A percentile compares a stretch with the other conserved stretches of the same genome.
Conservation (phyloP, 208 protist species). For the Balamuthia mandrillaris region DNA sequence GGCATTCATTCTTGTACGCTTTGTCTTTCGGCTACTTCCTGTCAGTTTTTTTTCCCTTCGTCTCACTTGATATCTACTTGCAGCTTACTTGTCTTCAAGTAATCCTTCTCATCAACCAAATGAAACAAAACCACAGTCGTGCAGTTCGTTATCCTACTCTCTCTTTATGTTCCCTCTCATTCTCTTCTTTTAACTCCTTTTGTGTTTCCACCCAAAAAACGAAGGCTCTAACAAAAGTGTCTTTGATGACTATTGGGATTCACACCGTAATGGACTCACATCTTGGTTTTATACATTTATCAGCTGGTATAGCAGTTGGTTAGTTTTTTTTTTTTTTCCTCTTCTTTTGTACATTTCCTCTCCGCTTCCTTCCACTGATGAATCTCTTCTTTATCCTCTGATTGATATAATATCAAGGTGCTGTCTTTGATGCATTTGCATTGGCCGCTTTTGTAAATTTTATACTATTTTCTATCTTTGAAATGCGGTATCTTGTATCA, state of each 20-base stretch:
- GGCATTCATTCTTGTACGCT: neutral
- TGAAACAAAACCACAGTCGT: slow-evolving; percentile 10
- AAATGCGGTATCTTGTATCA: slow-evolving; percentile 68
- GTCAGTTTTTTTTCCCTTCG: neutral
- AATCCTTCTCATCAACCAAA: slow-evolving; percentile 32
- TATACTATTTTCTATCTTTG: slow-evolving; percentile 64
- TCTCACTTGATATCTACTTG: neutral
- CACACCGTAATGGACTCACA: slow-evolving; percentile 66
- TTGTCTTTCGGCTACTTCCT: neutral
- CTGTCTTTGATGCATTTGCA: slow-evolving; percentile 66
- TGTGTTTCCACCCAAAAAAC: too few species aligned
- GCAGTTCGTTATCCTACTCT: neutral
- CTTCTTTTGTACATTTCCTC: neutral
- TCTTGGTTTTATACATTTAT: slow-evolving; percentile 59
- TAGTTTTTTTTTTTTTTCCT: neutral
- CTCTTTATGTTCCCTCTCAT: neutral
- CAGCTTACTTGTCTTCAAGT: slow-evolving; percentile 10
- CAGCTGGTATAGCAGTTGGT: slow-evolving; percentile 41
- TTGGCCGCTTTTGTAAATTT: slow-evolving; percentile 68
- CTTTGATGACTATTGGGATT: slow-evolving; percentile 51
- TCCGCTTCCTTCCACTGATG: neutral
- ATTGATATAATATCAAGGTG: slow-evolving; percentile 32
- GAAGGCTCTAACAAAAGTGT: slow-evolving; percentile 50
- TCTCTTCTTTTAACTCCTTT: neutral
- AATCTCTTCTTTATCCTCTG: neutral